Evolutionary conservation across 78 protist genomes (phyloP).

Genomic region (Isochrysis galbana): DNA sequence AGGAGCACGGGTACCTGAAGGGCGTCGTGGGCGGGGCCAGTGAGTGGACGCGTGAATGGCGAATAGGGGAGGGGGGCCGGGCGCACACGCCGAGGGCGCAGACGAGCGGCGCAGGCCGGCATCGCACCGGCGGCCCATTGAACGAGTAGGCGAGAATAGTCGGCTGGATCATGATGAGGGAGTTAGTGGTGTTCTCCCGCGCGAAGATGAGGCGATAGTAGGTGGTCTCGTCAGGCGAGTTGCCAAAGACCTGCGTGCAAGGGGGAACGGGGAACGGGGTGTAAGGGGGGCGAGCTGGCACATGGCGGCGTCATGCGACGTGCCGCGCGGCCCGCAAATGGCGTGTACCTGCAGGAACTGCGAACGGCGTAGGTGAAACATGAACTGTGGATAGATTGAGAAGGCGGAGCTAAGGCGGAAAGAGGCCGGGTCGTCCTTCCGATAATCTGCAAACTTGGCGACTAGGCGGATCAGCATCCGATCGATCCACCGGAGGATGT

Average conservation of each 20-base stretch:
- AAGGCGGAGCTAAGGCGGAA: slow-evolving; percentile 76
- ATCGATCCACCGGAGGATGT: slow-evolving; percentile 97
- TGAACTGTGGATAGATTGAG: slow-evolving; percentile 93
- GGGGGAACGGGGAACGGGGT: too few relatives aligned
- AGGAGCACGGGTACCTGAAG: slow-evolving; percentile 82
- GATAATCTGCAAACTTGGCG: slow-evolving; percentile 38
- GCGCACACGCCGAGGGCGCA: not conserved
- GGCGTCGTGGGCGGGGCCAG: too few relatives aligned
- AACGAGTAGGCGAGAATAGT: slow-evolving; percentile 81
- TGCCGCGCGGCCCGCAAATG: not conserved
- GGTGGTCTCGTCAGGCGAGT: slow-evolving; percentile 95
- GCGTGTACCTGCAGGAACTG: slow-evolving; percentile 12
- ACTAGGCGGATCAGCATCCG: slow-evolving; percentile 91
- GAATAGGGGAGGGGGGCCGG: too few relatives aligned
- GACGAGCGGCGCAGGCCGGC: not conserved
- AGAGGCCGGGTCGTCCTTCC: slow-evolving; percentile 72
- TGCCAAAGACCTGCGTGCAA: slow-evolving; percentile 92
- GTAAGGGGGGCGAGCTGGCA: not conserved
- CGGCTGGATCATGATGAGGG: slow-evolving; percentile 96
- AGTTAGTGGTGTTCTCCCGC: slow-evolving; percentile 72
- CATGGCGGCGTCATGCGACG: not conserved
- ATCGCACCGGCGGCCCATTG: not conserved
- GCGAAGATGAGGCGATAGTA: slow-evolving; percentile 9
- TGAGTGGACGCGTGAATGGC: too few relatives aligned
- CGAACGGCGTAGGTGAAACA: slow-evolving; percentile 97